phyloP scores from a whole-genome alignment of 2,329 filamentous ascomycete genomes.

The Mariannaea elegans region DNA sequence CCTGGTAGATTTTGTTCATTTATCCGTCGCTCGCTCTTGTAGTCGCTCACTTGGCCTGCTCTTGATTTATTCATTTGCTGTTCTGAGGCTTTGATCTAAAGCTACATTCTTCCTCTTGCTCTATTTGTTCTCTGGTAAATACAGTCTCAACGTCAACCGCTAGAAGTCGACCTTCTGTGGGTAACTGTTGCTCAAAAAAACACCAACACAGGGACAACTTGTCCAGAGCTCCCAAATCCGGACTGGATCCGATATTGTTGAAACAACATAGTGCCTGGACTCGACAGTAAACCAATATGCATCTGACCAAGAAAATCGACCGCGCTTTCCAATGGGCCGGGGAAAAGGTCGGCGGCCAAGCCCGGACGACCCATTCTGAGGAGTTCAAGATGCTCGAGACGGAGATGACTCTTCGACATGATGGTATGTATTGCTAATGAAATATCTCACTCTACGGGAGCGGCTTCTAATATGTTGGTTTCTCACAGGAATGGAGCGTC shows the following conservation, averaged over 20 bases:
- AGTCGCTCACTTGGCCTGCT: background rate
- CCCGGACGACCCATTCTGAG: slow-evolving; percentile 86
- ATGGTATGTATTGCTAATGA: slow-evolving; percentile 67
- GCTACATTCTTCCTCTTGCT: background rate
- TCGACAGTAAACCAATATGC: slow-evolving; percentile 50
- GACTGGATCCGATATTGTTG: slow-evolving; percentile 36
- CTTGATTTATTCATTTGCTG: slow-evolving; percentile 3
- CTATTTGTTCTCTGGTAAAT: background rate
- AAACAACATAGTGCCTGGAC: slow-evolving; percentile 4
- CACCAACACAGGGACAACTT: background rate
- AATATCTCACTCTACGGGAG: background rate
- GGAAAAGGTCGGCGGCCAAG: slow-evolving; percentile 93
- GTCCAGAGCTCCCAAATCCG: slow-evolving; percentile 11
- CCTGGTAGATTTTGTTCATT: slow-evolving; percentile 33
- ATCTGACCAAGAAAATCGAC: slow-evolving; percentile 85
- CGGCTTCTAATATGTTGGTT: slow-evolving; percentile 15
- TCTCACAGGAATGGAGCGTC: slow-evolving; percentile 80
- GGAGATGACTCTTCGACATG: slow-evolving; percentile 89
- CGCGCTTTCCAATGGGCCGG: slow-evolving; percentile 98
- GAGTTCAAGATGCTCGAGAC: slow-evolving; percentile 90
- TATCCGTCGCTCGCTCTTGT: slow-evolving; percentile 36
- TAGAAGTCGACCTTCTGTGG: background rate
- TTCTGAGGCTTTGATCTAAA: slow-evolving; percentile 9
- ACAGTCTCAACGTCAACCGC: background rate
- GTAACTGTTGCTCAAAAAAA: background rate